These are phyloP conservation scores for Daedalea quercina DNA, from an alignment of 768 basidiomycete genomes.

Conservation along the genomic window DNA sequence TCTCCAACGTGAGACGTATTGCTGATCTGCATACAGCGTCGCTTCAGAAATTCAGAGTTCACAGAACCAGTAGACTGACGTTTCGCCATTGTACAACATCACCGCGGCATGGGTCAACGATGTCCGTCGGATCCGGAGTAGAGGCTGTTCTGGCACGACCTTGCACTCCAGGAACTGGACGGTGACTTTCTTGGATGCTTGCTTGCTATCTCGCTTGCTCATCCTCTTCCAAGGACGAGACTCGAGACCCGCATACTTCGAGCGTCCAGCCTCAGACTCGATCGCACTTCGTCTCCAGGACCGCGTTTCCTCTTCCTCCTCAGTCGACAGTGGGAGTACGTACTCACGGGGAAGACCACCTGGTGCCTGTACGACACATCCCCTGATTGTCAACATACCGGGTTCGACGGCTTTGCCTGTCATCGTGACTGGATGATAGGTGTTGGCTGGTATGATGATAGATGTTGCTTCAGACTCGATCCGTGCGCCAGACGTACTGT, in stretches of 20 bases:
- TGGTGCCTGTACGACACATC: slow-evolving; percentile 71
- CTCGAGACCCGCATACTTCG: slow-evolving; percentile 71
- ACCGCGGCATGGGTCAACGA: slow-evolving; percentile 91
- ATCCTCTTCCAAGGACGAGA: slow-evolving; percentile 55
- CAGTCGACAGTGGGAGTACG: slow-evolving; percentile 64
- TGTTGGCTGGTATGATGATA: slow-evolving; percentile 65
- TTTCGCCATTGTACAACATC: slow-evolving; percentile 95
- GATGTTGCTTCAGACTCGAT: slow-evolving; percentile 63
- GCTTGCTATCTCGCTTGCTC: slow-evolving; percentile 31
- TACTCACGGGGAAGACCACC: slow-evolving; percentile 70
- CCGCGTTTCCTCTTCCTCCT: slow-evolving; percentile 60
- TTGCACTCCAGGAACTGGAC: slow-evolving; percentile 69
- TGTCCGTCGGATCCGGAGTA: slow-evolving; percentile 78
- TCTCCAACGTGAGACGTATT: slow-evolving; percentile 85
- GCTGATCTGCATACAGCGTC: slow-evolving; percentile 48
- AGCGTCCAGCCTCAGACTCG: slow-evolving; percentile 59
- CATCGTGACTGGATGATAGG: slow-evolving; percentile 67
- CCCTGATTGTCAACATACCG: slow-evolving; percentile 68
- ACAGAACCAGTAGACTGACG: slow-evolving; percentile 36
- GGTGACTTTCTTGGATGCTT: slow-evolving; percentile 19
- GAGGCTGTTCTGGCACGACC: slow-evolving; percentile 83
- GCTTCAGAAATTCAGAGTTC: background rate
- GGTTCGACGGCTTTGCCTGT: slow-evolving; percentile 56
- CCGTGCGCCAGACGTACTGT: slow-evolving; percentile 74
- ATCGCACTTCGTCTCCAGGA: slow-evolving; percentile 51